Base-by-base conservation (phyloP, 78 protist genomes). In the Blattamonas nauphoetae region DNA sequence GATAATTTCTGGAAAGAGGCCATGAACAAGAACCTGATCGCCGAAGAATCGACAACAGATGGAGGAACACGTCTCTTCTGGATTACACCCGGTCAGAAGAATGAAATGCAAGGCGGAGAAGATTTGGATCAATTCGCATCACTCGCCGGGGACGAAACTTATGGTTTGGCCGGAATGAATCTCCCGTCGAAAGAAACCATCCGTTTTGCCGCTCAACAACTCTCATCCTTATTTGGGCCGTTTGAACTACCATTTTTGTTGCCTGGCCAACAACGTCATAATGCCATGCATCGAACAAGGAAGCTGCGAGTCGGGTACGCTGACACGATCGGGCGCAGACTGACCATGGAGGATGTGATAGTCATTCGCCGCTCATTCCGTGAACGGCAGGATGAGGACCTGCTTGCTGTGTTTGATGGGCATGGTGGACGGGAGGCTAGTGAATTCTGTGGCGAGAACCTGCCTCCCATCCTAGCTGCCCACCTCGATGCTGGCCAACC, bases 371-470 rank as follows among this genome's bases (percentile, higher is more conserved):
- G 55, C 46, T 35, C 4, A 4, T 84, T 84, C 86, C 85, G 86
- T 21, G n/a, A 5, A 33, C 55, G 45, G 29, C 63, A 32, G 33
- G 86, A 84, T 6, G 55, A 46, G 77, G 78, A 84, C 42, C 2
- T 88, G 42, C 35, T 88, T 36, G 90, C 85, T 0, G 90, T 88
- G 44, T 88, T 88, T 36, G 90, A 88, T 6, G 90, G 90, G 11
- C 90, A 88, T 38, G 90, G 90, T 2, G 90, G 90, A 0, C 41
- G 45, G 71, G 42, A 44, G n/a, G 41, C 85, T 41, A n/a, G 42
- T 77, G 78, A 88, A 5, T 44, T 44, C 78, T 45, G 55, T 35
- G 87, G 36, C 42, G 78, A 42, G 38, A n/a, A 44, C 33, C 3
- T 86, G 85, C 89, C 64, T 44, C 44, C 42, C 36, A 42, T 78